A percentile compares a stretch with the other conserved stretches of the same genome.
phyloP scores from a whole-genome alignment of 345 rosid genomes.

The Acer yangbiense region DNA sequence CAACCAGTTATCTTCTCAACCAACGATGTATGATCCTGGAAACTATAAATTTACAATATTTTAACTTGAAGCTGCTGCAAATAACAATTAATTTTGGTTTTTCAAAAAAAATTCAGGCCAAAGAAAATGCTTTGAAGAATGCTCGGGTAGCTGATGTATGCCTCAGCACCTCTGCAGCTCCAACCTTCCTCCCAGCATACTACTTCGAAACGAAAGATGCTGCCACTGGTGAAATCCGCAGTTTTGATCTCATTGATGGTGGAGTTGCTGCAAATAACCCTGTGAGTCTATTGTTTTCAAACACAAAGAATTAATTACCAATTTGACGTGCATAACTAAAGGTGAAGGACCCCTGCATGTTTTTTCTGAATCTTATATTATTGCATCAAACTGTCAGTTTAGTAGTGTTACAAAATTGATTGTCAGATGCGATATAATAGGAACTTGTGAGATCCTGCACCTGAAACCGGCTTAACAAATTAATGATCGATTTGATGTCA shows the following conservation, averaged over 20 bases:
- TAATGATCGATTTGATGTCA: neutral
- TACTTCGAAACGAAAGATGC: slow-evolving; percentile 19
- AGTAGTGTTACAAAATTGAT: too few relatives aligned
- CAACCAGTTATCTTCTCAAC: slow-evolving; percentile 17
- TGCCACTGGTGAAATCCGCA: neutral
- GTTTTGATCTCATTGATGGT: slow-evolving; percentile 33
- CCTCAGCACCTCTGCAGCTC: slow-evolving; percentile 36
- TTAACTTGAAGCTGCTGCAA: too few relatives aligned
- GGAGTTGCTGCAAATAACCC: slow-evolving; percentile 37
- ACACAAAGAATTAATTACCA: too few relatives aligned
- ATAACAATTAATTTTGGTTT: neutral
- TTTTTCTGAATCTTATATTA: too few relatives aligned
- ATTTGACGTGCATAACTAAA: neutral
- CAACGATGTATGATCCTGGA: neutral
- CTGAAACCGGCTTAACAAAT: too few relatives aligned
- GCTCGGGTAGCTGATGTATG: slow-evolving; percentile 33
- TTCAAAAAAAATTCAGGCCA: slow-evolving; percentile 16
- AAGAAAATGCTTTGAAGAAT: slow-evolving; percentile 26
- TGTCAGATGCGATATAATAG: too few relatives aligned
- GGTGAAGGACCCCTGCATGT: too few relatives aligned
- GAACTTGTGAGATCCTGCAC: too few relatives aligned
- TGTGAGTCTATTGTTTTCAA: too few relatives aligned
- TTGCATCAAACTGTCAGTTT: too few relatives aligned
- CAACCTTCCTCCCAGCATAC: slow-evolving; percentile 30
- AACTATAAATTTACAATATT: neutral